Evolutionary conservation across 2,329 filamentous ascomycete genomes (phyloP).

Genomic region (Cladophialophora chaetospira): DNA sequence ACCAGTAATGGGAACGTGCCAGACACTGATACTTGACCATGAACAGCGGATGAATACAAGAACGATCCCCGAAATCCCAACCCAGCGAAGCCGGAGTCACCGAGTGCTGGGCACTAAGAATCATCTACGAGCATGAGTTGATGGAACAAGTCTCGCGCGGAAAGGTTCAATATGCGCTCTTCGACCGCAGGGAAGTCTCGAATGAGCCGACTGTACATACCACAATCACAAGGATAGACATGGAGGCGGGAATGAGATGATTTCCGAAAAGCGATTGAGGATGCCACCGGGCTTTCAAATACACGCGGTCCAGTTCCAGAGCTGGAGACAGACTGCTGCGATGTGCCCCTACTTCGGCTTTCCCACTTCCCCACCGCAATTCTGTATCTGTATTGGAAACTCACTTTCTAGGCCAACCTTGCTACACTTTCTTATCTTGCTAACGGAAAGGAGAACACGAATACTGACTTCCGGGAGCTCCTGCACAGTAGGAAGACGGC

Average conservation of each 20-base stretch:
- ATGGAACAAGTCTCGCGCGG: background rate
- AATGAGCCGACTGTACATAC: conserved; percentile 25
- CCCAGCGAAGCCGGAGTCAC: conserved; percentile 35
- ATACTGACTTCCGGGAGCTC: too few species aligned
- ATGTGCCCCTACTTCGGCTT: too few species aligned
- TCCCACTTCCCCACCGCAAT: too few species aligned
- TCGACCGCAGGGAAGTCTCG: conserved; percentile 3
- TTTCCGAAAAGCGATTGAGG: background rate
- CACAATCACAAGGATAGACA: conserved; percentile 26
- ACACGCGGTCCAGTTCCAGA: too few species aligned
- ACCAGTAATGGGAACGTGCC: too few species aligned
- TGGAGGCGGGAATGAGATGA: conserved; percentile 16
- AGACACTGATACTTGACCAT: conserved; percentile 12
- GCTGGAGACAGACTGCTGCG: too few species aligned
- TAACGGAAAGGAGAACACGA: too few species aligned
- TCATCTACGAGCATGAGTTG: background rate
- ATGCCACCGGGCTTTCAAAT: too few species aligned
- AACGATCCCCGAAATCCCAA: conserved; percentile 85
- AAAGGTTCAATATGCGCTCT: background rate
- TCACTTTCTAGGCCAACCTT: too few species aligned
- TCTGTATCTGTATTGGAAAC: too few species aligned
- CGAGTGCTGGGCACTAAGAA: conserved; percentile 15
- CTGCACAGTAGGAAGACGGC: too few species aligned
- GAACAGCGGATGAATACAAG: conserved; percentile 85
- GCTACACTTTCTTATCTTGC: too few species aligned